phyloP scores from a whole-genome alignment of 176 grass and related monocot species.

The Panicum miliaceum region DNA sequence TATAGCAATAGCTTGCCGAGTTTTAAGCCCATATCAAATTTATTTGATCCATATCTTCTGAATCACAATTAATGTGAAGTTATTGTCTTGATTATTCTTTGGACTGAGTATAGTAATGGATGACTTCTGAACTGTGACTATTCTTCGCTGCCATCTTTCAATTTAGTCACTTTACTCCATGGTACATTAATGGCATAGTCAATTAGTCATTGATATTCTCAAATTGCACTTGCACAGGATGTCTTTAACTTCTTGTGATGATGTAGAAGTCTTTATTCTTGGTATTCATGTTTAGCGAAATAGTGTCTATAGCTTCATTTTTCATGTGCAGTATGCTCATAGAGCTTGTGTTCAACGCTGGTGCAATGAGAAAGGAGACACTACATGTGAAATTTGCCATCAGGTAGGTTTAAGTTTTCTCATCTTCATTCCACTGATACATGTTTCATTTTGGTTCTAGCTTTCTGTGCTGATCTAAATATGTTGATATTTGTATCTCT shows the following conservation, averaged over 20 bases:
- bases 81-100: not conserved
- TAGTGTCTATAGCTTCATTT: conserved; percentile 9
- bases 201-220: conserved; percentile 7
- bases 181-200: not conserved
- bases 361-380: conserved; percentile 99
- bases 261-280: not conserved
- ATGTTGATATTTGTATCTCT: not conserved
- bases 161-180: not conserved
- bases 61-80: not conserved
- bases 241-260: not conserved
- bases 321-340: conserved; percentile 86
- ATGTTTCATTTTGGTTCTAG: not conserved
- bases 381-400: conserved; percentile 95
- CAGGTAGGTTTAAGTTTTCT: conserved; percentile 57
- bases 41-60: not conserved
- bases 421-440: not conserved
- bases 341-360: conserved; percentile 94
- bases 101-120: not conserved
- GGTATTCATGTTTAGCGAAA: not conserved
- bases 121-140: not conserved
- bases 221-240: not conserved
- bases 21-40: not conserved
- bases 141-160: not conserved
- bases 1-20: not conserved
- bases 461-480: not conserved